Evolutionary conservation across 2,329 filamentous ascomycete genomes (phyloP), one percentile per base, ranked within the genome.

Genomic region (Penicillium polonicum): DNA sequence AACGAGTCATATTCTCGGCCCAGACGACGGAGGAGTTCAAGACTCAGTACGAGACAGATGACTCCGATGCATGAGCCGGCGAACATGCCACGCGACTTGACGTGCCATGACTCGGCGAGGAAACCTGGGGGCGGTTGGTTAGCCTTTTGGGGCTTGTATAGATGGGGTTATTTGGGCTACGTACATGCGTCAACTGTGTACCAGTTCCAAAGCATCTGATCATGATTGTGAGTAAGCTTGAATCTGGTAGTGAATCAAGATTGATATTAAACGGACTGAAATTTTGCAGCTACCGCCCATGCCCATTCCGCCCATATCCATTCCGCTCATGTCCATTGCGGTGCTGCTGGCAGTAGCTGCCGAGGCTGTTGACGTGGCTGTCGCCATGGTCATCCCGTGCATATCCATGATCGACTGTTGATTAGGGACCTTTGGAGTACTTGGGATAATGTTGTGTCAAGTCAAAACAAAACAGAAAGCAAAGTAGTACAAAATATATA

Each of bases 31-130:
- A 94, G 81, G 57, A 87, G 78, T 70, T 94, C 90, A 65, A 94
- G 86, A 6, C 76, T 68, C 52, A 93, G 81, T 64, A 89, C 88
- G 52, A 95, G 85, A n/a, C 88, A 77, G 60, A 91, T 79, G 36
- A 91, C 86, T 59, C 88, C 90, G 68, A 95, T 87, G 76, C 90
- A 94, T 52, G 87, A 89, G 23, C 88, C 90, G 48, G 88, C 90
- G 70, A 95, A 93, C 82, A 88, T 88, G 72, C 83, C 86, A 3
- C 74, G 76, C 25, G 86, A 88, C 17, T 78, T 86, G 72, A 93
- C 83, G 68, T 86, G 86, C 90, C 90, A 94, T 23, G 81, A 79
- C 8, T 71, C 66, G 25, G 88, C 77, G 68, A 94, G 82, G 80
- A 94, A 93, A 75, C 86, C 76, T 79, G 41, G 5, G 5, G 5